Evolutionary conservation across 192 early-diverging fungal genomes (phyloP).

Genomic region (Helicostylum pulchrum): DNA sequence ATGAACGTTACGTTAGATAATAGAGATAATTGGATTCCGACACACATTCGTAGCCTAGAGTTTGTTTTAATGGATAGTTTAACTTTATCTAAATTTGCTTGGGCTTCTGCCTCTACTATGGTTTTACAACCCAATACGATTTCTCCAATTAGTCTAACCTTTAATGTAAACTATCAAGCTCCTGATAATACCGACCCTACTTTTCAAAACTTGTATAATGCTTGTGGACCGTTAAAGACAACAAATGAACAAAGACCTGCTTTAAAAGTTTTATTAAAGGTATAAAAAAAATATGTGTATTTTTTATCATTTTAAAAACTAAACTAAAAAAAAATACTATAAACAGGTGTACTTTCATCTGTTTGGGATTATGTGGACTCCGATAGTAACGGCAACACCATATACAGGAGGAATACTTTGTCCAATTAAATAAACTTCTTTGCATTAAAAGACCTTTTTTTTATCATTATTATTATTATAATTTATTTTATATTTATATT

Average conservation of each 20-base stretch:
- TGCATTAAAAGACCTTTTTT: not conserved
- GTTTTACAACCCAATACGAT: slow-evolving; percentile 17
- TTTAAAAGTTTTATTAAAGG: slow-evolving; percentile 18
- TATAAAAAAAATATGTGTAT: too few relatives aligned
- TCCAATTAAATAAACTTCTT: slow-evolving; percentile 13
- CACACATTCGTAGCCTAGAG: slow-evolving; percentile 15
- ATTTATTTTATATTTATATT: too few relatives aligned
- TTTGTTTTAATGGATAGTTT: slow-evolving; percentile 20
- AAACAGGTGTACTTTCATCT: slow-evolving; percentile 12
- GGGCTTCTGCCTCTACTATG: not conserved
- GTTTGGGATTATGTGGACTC: slow-evolving; percentile 17
- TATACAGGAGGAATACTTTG: slow-evolving; percentile 20
- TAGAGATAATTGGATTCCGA: slow-evolving; percentile 27
- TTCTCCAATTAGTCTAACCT: not conserved
- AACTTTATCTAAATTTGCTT: slow-evolving; percentile 17
- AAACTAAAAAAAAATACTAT: too few relatives aligned
- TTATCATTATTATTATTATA: too few relatives aligned
- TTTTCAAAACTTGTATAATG: slow-evolving; percentile 20
- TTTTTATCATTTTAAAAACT: not conserved
- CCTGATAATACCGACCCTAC: slow-evolving; percentile 11
- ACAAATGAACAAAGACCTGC: not conserved
- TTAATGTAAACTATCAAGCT: slow-evolving; percentile 21
- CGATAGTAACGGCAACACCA: slow-evolving; percentile 9
- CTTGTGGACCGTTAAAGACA: slow-evolving; percentile 21
- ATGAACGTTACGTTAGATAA: slow-evolving; percentile 31